Base-by-base conservation (phyloP, 139 green algal genomes). In the Coelastrella sp. region DNA sequence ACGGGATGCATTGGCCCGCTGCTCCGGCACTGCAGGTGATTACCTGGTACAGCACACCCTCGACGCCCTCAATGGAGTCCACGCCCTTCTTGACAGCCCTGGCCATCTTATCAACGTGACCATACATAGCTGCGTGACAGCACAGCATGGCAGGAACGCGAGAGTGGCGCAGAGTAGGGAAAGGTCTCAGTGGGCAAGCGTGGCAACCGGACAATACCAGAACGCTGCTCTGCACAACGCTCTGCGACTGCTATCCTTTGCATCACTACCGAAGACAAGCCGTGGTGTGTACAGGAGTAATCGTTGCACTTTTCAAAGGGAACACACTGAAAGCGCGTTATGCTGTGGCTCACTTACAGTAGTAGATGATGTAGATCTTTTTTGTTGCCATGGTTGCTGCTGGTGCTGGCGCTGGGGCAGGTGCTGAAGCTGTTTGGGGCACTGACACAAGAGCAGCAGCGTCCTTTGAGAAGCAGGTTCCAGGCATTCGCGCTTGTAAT, bases 1-100 rank as follows among this genome's bases (percentile, higher is more conserved):
- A n/a, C n/a, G n/a, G n/a, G n/a, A n/a, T n/a, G n/a, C n/a, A n/a
- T n/a, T 49, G 35, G 35, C 35, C 35, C 35, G 35, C 35, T 49
- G 35, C 35, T 49, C 35, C 35, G 35, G 35, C 35, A 49, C 35
- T 70, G 14, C 61, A 70, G 61, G 12, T 35, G 49, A 4, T 7
- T 20, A 97, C 96, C 93, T 96, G 94, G 83, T 92, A 96, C 6
- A 98, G 49, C 0, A 92, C 78, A 6, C 80, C 96, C 80, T 97
- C 92, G 7, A 92, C 89, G 20, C 94, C 96, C 17, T 95, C 91
- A 0, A 98, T 92, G 0, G 83, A 89, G 81, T 98, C 92, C 6
- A 97, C 90, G 22, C 96, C 96, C 78, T 97, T 82, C 89, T 92
- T 92, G 7, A 94, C 80, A 25, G 93, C 75, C 61, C 94, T 66